Conservation (phyloP, 1,284 basidiomycete species). For the Agaricales sp. region DNA sequence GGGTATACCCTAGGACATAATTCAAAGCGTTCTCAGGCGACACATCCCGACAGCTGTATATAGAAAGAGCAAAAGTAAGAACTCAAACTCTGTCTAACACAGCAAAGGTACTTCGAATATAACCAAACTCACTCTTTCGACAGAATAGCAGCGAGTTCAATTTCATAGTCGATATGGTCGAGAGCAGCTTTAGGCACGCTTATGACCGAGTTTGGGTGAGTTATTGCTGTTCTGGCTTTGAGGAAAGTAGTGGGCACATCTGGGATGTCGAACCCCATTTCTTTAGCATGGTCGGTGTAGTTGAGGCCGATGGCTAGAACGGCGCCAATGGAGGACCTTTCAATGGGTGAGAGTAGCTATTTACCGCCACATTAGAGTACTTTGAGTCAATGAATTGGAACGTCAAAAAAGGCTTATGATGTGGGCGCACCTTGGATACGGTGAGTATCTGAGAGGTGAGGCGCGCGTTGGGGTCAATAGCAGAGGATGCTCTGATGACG, state of each 20-base stretch:
- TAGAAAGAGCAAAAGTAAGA: too few species aligned
- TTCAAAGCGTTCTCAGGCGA: slow-evolving; percentile 66
- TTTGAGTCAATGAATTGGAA: too few species aligned
- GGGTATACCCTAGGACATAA: slow-evolving; percentile 73
- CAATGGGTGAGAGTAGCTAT: not conserved
- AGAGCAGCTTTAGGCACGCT: not conserved
- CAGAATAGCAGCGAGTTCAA: not conserved
- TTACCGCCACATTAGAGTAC: too few species aligned
- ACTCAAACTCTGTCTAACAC: too few species aligned
- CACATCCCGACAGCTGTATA: slow-evolving; percentile 35
- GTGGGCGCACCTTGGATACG: not conserved
- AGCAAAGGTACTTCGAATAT: not conserved
- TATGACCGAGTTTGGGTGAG: not conserved
- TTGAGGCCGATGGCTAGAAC: slow-evolving; percentile 32
- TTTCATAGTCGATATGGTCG: not conserved
- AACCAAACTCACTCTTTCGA: not conserved
- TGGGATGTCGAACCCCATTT: not conserved
- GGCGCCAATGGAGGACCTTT: not conserved
- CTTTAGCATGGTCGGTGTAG: slow-evolving; percentile 61
- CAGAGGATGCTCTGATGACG: not conserved
- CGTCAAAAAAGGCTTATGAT: not conserved
- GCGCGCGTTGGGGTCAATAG: not conserved
- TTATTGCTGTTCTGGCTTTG: not conserved
- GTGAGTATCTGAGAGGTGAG: not conserved
- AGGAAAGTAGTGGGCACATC: not conserved